These are phyloP conservation scores for Suhomyces wounanorum DNA, from an alignment of 1,139 yeast genomes.

Conservation along the genomic window DNA sequence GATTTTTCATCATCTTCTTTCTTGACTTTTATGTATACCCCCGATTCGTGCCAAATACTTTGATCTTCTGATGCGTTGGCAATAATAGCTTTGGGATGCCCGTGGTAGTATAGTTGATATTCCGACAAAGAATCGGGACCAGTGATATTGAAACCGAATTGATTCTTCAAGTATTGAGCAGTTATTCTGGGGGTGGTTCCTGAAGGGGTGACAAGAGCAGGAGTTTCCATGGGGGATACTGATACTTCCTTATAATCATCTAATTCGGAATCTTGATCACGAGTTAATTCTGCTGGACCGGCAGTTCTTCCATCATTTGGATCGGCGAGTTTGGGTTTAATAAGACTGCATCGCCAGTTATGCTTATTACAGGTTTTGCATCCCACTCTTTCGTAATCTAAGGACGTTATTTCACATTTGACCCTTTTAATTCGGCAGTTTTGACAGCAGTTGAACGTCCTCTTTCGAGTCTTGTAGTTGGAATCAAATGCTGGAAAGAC, in stretches of 20 bases:
- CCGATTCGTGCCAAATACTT: slow-evolving; percentile 32
- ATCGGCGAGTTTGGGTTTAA: slow-evolving; percentile 2
- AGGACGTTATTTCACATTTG: slow-evolving; percentile 37
- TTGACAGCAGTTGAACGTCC: slow-evolving; percentile 56
- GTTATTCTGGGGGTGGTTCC: slow-evolving; percentile 16
- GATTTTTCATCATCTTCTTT: slow-evolving; percentile 13
- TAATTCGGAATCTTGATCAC: background rate
- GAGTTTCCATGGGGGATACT: slow-evolving; percentile 1
- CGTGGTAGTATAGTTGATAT: slow-evolving; percentile 29
- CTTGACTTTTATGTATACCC: slow-evolving; percentile 25
- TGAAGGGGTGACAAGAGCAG: background rate
- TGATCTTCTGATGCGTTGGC: slow-evolving; percentile 24
- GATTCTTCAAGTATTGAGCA: slow-evolving; percentile 25
- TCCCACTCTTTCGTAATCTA: slow-evolving; percentile 38
- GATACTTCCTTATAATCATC: background rate
- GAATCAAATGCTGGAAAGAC: slow-evolving; percentile 63
- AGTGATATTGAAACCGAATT: slow-evolving; percentile 30
- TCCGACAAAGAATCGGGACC: slow-evolving; percentile 21
- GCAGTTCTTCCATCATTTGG: slow-evolving; percentile 3
- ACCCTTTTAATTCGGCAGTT: slow-evolving; percentile 49
- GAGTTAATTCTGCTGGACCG: slow-evolving; percentile 4
- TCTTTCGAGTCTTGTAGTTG: slow-evolving; percentile 52
- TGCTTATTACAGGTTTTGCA: slow-evolving; percentile 36
- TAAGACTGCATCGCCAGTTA: slow-evolving; percentile 19
- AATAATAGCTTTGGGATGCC: slow-evolving; percentile 32